Base-by-base conservation (phyloP, 83 land plant species). In the Thuja plicata region DNA sequence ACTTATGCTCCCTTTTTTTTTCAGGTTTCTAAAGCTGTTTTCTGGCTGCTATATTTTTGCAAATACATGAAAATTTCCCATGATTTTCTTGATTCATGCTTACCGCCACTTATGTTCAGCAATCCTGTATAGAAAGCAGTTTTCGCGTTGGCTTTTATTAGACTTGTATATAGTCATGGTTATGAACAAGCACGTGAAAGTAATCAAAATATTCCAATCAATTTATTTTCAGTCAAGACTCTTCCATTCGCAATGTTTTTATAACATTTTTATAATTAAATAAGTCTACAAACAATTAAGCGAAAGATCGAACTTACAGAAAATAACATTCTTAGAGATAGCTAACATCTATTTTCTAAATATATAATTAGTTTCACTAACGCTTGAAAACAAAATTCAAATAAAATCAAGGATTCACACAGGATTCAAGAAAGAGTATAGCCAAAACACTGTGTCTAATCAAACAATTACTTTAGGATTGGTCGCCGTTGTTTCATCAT, bases 11-110 rank as follows among this genome's bases (percentile, higher is more conserved):
- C 32, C 19, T 48, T 73, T 9, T 82, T 21, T 84, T 37, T 43
- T 35, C 90, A 92, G 92, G 92, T 92, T 32, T 76, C 82, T 40
- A 93, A 92, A 45, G 86, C 88, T 21, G 92, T 89, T 79, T 92
- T 90, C 13, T 93, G 94, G 94, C 46, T 89, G 24, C 88, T 89
- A 15, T 87, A 89, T 32, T 91, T 93, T 43, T 85, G 89, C 85
- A 93, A 92, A 88, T 89, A 92, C 87, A 79, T 90, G 87, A 79
- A 85, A 46, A 77, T 92, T 52, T 73, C 94, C 27, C 87, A 88
- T 86, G 89, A 92, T 66, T 86, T 93, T 50, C 87, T 90, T 10
- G 94, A 90, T 37, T 89, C 90, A 40, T 85, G 90, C 71, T 78
- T 93, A 55, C 93, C 94, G 50, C 93, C 94, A 30, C 57, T 48